phyloP scores from a whole-genome alignment of 2,329 filamentous ascomycete genomes.

The Aspergillus awamori region DNA sequence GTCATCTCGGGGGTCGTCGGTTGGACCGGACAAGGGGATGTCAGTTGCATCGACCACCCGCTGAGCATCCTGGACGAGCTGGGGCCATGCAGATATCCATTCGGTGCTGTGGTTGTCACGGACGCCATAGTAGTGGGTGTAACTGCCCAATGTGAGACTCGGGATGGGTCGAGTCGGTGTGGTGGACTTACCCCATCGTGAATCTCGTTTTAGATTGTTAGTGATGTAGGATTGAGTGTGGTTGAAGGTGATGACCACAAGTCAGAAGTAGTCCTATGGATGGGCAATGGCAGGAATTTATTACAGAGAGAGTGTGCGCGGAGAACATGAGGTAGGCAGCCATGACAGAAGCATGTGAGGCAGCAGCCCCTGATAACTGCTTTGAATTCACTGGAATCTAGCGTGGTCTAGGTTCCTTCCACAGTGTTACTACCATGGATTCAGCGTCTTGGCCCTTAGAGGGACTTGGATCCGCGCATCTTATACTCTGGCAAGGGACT shows the following conservation, averaged over 20 bases:
- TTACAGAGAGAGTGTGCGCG: neutral
- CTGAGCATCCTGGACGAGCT: conserved; percentile 18
- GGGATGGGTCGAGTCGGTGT: too few relatives aligned
- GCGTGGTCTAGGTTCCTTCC: too few relatives aligned
- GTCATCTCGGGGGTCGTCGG: neutral
- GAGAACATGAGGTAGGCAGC: neutral
- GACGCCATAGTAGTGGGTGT: conserved; percentile 25
- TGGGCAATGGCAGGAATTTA: neutral
- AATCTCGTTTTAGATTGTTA: neutral
- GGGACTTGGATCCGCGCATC: neutral
- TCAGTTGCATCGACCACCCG: conserved; percentile 5
- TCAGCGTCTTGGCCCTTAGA: neutral
- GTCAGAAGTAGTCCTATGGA: neutral
- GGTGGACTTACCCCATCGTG: neutral
- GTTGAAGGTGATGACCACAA: neutral
- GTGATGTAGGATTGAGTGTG: neutral
- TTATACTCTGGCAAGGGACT: neutral
- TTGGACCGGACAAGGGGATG: conserved; percentile 6
- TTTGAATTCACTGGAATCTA: too few relatives aligned
- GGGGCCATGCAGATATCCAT: conserved; percentile 21
- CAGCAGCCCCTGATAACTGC: too few relatives aligned
- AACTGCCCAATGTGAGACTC: conserved; percentile 6
- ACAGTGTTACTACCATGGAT: too few relatives aligned
- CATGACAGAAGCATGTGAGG: neutral
- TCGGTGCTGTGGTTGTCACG: conserved; percentile 12